Conservation (phyloP, 2,329 filamentous ascomycete species). For the Dothiorella sarmentorum region DNA sequence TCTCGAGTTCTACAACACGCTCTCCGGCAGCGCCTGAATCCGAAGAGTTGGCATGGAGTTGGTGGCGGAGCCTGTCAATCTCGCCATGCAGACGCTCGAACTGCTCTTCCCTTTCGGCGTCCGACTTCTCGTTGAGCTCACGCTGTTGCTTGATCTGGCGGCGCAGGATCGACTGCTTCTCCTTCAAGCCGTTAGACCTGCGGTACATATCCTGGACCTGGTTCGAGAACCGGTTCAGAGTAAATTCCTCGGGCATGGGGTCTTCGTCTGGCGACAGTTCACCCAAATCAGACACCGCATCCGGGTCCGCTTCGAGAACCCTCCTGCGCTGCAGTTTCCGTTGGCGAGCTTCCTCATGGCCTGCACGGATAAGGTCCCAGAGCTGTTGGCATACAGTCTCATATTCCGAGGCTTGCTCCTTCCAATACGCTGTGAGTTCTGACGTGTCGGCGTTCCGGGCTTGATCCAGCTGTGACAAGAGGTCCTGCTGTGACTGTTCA, state of each 20-base stretch:
- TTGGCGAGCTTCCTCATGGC: slow-evolving; percentile 41
- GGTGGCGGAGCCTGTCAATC: slow-evolving; percentile 40
- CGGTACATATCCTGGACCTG: slow-evolving; percentile 77
- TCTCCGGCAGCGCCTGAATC: slow-evolving; percentile 20
- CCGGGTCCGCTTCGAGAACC: slow-evolving; percentile 50
- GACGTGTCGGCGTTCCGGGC: slow-evolving; percentile 8
- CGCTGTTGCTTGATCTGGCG: slow-evolving; percentile 94
- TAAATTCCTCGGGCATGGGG: slow-evolving; percentile 61
- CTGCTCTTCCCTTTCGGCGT: slow-evolving; percentile 48
- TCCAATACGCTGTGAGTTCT: slow-evolving; percentile 19
- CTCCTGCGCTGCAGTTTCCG: slow-evolving; percentile 34
- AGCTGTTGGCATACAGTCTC: slow-evolving; percentile 34
- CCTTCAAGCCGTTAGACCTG: slow-evolving; percentile 72
- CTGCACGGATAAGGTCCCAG: slow-evolving; percentile 51
- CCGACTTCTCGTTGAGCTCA: slow-evolving; percentile 84
- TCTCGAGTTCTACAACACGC: slow-evolving; percentile 32
- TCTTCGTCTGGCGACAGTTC: slow-evolving; percentile 62
- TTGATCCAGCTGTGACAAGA: neutral
- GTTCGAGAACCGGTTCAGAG: slow-evolving; percentile 69
- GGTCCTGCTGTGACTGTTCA: slow-evolving; percentile 22
- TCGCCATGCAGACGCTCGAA: slow-evolving; percentile 41
- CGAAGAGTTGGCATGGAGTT: slow-evolving; percentile 20
- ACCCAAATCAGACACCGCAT: slow-evolving; percentile 53
- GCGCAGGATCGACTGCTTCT: slow-evolving; percentile 85
- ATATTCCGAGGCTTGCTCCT: slow-evolving; percentile 26